Evolutionary conservation across 2,329 filamentous ascomycete genomes (phyloP), one percentile per base, ranked within the genome.

Genomic region (Botrytis fabae): DNA sequence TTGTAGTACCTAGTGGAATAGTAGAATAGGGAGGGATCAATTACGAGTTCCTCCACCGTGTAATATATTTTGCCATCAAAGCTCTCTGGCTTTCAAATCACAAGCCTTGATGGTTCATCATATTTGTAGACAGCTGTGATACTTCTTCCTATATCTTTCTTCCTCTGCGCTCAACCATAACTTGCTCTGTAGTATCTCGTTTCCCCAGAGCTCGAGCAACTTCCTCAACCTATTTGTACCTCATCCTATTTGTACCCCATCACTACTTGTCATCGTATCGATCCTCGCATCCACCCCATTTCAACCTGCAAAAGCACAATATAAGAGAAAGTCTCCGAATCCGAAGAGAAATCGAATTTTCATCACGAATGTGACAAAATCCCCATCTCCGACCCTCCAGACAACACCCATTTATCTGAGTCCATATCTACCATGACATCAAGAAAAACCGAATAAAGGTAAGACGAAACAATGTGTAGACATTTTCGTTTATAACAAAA

Each of bases 381-480:
- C 25, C 35, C n/a, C 48, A 22, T 40, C 64, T 54, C 35, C 64
- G 42, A 68, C 25, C 46, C 48, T 54, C 35, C 35, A 54, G 48
- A 68, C 57, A 68, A 42, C n/a, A 57, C 35, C 35, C 48, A 68
- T 57, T 35, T n/a, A 38, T 28, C 25, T 32, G 48, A 32, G 35
- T 68, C 14, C 64, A 42, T 57, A 57, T 68, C 48, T 68, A 68
- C n/a, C 64, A 40, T 54, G 64, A 54, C 46, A 18, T 54, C 46
- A 54, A 66, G 40, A 48, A 66, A 64, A 40, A 28, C 22, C 22
- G 40, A 54, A 54, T 16, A 54, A 40, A 51, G 22, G 32, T 4
- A 48, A 28, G 35, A 22, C n/a, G 28, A 68, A 32, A 42, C 35
- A 42, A 68, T 68, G 46, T 57, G 48, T 40, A 40, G 40, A 42